Base-by-base conservation (phyloP, 2,329 filamentous ascomycete species). In the Botrytis sinoallii region DNA sequence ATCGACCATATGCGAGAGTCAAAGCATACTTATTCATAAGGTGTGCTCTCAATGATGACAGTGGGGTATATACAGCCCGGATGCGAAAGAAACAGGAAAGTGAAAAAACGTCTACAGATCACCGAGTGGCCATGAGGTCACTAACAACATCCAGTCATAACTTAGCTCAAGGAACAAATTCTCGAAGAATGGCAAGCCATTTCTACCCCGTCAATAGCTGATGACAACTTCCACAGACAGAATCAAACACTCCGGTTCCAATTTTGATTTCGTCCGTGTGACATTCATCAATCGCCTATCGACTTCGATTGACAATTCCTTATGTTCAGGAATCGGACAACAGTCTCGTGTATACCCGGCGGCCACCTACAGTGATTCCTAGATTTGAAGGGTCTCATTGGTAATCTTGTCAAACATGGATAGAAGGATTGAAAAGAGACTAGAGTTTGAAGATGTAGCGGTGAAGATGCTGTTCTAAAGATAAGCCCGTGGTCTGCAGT, bases 401-500 rank as follows among this genome's bases (percentile, higher is more conserved):
- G 18, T 55, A 14, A 29, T 29, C 40, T 40, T 8, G 7, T 63
- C 38, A 40, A 29, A 22, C n/a, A 3, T 42, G 38, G 16, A 42
- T 29, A 20, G 29, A 16, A 42, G 61, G 14, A 29, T 29, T 10
- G 38, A 22, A 1, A 8, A 64, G 25, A 64, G 38, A 44, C 0
- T n/a, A 44, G 20, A 38, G 4, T 35, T 38, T 66, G 64, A 46
- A 29, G 25, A 66, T 38, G 29, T 46, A 66, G 44, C 64, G 64
- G 64, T 66, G 64, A 66, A 66, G 44, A 52, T n/a, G 22, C 18
- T 52, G 3, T 52, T 12, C 29, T n/a, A 18, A 66, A 48, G 42
- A 25, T 66, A 52, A 67, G 64, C 64, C 22, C n/a, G 16, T 64
- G 22, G 44, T 35, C 64, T 67, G 64, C 64, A 67, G 44, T 67